These are phyloP conservation scores for Hawksworthiomyces lignivorus DNA, from an alignment of 2,329 filamentous ascomycete species.

Conservation along the genomic window DNA sequence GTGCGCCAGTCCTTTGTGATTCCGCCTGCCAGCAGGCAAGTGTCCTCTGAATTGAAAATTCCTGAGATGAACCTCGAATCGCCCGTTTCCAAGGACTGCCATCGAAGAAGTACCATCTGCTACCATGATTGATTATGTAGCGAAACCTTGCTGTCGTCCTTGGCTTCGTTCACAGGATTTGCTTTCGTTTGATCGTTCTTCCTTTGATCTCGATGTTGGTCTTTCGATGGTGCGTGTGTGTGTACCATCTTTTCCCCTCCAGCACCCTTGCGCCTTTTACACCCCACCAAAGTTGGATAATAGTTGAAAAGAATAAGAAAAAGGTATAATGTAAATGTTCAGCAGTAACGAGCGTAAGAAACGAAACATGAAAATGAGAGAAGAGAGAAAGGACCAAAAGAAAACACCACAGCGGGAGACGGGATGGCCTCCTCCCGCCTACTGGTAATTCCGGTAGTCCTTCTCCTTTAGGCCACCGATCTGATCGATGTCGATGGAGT, in stretches of 20 bases:
- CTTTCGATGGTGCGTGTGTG: background rate
- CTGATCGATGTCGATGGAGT: conserved; percentile 88
- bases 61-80: no score
- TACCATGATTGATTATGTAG: no score
- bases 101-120: no score
- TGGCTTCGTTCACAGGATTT: background rate
- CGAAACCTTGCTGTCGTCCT: no score
- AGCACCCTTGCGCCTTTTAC: conserved; percentile 6
- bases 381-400: background rate
- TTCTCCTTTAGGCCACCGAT: conserved; percentile 95
- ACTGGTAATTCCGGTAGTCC: conserved; percentile 38
- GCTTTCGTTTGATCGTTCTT: background rate
- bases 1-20: no score
- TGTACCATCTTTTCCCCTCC: background rate
- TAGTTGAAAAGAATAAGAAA: conserved; percentile 1
- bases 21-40: no score
- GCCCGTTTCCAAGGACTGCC: no score
- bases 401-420: background rate
- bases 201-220: background rate
- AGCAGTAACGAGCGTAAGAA: conserved; percentile 7
- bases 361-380: conserved; percentile 5
- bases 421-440: conserved; percentile 5
- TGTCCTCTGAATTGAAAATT: no score
- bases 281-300: background rate
- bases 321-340: background rate